A percentile compares a stretch with the other conserved stretches of the same genome.
These are phyloP conservation scores for Marchantia paleacea DNA, from an alignment of 225 moss, liverwort and hornwort genomes.

Conservation along the genomic window DNA sequence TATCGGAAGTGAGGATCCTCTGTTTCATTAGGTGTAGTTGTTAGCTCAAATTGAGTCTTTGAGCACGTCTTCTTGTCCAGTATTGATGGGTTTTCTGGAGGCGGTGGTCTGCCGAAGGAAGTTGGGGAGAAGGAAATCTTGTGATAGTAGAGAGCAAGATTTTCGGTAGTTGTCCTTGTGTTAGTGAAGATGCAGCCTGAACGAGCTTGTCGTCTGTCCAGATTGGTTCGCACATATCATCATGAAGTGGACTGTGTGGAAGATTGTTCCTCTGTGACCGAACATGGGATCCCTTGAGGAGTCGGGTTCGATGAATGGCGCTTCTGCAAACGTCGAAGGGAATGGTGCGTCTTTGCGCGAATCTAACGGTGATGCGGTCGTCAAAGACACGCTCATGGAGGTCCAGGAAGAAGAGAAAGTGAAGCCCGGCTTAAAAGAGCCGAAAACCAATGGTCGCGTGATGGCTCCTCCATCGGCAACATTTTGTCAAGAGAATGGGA, in stretches of 20 bases:
- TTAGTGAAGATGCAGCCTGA: neutral
- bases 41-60: neutral
- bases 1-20: neutral
- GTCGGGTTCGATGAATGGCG: slow-evolving; percentile 21
- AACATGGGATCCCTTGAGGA: slow-evolving; percentile 44
- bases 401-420: slow-evolving; percentile 15
- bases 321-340: slow-evolving; percentile 25
- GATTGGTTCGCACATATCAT: neutral
- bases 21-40: neutral
- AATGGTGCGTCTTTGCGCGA: slow-evolving; percentile 32
- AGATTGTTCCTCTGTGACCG: neutral
- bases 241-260: neutral
- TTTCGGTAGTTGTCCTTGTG: neutral
- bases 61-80: neutral
- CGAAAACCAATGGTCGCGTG: slow-evolving; percentile 32
- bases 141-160: neutral
- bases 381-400: slow-evolving; percentile 13
- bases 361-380: slow-evolving; percentile 29
- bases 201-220: slow-evolving; percentile 1
- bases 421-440: slow-evolving; percentile 30
- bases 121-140: neutral
- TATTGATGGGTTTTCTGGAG: neutral
- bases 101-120: neutral
- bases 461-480: slow-evolving; percentile 18
- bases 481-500: slow-evolving; percentile 15